Conservation (phyloP, 2,329 filamentous ascomycete species). For the Colletotrichum godetiae region DNA sequence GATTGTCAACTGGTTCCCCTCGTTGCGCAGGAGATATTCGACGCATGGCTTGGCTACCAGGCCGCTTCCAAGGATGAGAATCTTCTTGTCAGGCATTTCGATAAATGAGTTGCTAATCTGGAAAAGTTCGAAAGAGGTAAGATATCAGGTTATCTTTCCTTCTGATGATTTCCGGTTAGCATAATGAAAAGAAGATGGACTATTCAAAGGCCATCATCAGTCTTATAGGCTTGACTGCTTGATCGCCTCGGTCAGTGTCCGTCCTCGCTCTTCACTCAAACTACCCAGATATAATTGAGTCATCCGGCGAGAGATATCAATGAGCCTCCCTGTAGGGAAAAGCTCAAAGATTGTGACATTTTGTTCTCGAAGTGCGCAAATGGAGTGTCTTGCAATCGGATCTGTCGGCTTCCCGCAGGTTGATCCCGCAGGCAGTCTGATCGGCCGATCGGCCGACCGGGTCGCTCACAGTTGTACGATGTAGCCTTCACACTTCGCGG, state of each 20-base stretch:
- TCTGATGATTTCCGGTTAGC: too few relatives aligned
- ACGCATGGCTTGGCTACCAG: conserved; percentile 37
- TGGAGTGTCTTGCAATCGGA: background rate
- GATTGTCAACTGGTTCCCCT: conserved; percentile 34
- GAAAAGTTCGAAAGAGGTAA: too few relatives aligned
- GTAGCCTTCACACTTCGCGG: background rate
- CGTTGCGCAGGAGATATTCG: conserved; percentile 34
- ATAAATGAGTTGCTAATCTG: too few relatives aligned
- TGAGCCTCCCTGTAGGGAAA: background rate
- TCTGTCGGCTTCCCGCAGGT: background rate
- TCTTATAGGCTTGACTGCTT: background rate
- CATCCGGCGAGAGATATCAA: background rate
- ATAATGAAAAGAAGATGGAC: background rate
- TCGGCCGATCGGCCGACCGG: background rate
- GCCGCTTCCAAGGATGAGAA: conserved; percentile 38
- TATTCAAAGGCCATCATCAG: background rate
- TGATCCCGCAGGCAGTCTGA: background rate
- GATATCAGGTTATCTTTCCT: too few relatives aligned
- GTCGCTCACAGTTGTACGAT: background rate
- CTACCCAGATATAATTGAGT: background rate
- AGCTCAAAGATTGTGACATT: background rate
- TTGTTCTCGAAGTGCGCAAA: background rate
- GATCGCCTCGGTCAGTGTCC: background rate
- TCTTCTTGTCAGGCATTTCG: conserved; percentile 24
- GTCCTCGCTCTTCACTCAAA: background rate